Evolutionary conservation across 331 rosid genomes (phyloP).

Genomic region (Prunus yedoensis): DNA sequence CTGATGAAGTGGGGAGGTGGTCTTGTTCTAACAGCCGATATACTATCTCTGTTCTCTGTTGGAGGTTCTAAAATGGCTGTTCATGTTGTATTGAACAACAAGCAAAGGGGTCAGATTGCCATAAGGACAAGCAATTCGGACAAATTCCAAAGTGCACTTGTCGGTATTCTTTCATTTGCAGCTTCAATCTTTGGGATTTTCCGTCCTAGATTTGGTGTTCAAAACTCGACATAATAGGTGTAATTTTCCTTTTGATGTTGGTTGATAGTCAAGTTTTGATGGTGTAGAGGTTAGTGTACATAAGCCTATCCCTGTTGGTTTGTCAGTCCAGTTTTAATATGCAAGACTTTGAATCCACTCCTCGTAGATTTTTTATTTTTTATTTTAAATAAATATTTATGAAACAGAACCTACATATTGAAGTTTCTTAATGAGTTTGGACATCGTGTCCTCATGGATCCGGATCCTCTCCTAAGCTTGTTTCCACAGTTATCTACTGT

Average conservation of each 20-base stretch:
- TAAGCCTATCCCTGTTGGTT: too few species aligned
- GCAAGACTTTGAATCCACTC: too few species aligned
- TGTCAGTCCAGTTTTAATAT: too few species aligned
- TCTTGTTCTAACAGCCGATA: slow-evolving; percentile 6
- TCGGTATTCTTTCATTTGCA: slow-evolving; percentile 28
- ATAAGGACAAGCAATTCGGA: slow-evolving; percentile 24
- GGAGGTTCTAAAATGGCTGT: slow-evolving; percentile 25
- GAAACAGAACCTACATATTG: not conserved
- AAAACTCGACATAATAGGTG: not conserved
- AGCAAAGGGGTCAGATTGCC: slow-evolving; percentile 24
- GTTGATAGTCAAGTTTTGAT: not conserved
- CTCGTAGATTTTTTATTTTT: too few species aligned
- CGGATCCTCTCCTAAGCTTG: too few species aligned
- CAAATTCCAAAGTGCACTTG: slow-evolving; percentile 27
- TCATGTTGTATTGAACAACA: slow-evolving; percentile 10
- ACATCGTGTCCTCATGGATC: too few species aligned
- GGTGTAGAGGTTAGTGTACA: not conserved
- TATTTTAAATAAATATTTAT: not conserved
- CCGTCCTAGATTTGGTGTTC: slow-evolving; percentile 2
- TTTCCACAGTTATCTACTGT: not conserved
- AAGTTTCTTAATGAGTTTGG: not conserved
- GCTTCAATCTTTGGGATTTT: slow-evolving; percentile 19
- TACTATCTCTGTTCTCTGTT: slow-evolving; percentile 19
- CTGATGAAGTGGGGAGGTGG: slow-evolving; percentile 20
- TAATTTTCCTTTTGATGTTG: not conserved